Base-by-base conservation (phyloP, 2,329 filamentous ascomycete genomes). In the Botryotinia globosa region DNA sequence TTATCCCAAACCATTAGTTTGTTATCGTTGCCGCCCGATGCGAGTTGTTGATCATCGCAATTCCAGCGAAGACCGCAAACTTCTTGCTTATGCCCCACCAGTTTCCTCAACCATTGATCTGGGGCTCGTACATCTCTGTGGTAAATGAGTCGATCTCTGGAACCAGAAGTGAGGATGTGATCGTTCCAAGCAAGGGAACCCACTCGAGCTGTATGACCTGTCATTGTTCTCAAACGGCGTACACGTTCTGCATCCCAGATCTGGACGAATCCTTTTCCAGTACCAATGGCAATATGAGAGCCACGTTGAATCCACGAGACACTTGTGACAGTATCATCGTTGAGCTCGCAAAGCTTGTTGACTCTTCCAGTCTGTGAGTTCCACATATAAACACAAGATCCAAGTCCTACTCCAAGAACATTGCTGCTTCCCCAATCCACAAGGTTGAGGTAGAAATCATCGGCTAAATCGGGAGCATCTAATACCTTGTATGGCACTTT, bases 1-100 rank as follows among this genome's bases (percentile, higher is more conserved):
- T 97, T 97, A 79, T 99, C 96, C 96, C 96, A 99, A 37, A 99
- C 94, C 88, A 98, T 96, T 63, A 99, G 87, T 81, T 98, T 98
- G 84, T 99, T 99, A 84, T 99, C 96, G 82, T 99, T 99, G 9
- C 96, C 96, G 67, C 96, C 96, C 72, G 93, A 97, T 20, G 96
- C 96, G 39, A 99, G 87, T 81, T 99, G 96, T 8, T 94, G 93
- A 79, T 98, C 95, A 77, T 98, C 94, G 73, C 92, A 93, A 79
- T 99, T 99, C 96, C 96, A 99, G 79, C 94, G 94, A 68, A 99
- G 84, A 14, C 96, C 96, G 80, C 96, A 99, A 20, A 99, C 94
- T 83, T 99, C 96, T 83, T 99, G 96, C 82, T 98, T 99, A 82
- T 99, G 96, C 12, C 96, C 96, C 12, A 94, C 90, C 6, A 99